Evolutionary conservation across 345 rosid species (phyloP).

Genomic region (thale cress (Arabidopsis thaliana)): TAIR10.1 NC_003070.9:29485001-29485500

Average conservation of each 20-base stretch:
- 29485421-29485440: no score
- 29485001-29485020: constrained; percentile 33
- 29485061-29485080: constrained; percentile 41
- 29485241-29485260: background rate
- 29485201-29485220: constrained; percentile 15
- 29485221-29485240: constrained; percentile 4
- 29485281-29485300: constrained; percentile 11
- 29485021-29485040: constrained; percentile 39
- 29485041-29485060: constrained; percentile 43
- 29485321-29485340: no score
- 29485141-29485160: constrained; percentile 43
- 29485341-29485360: no score
- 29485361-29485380: no score
- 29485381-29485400: no score
- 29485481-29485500: no score
- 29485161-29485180: constrained; percentile 45
- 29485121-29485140: constrained; percentile 38
- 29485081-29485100: constrained; percentile 27
- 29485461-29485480: no score
- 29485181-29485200: constrained; percentile 31
- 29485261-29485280: background rate
- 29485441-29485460: no score
- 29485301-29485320: background rate
- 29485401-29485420: no score
- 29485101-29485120: constrained; percentile 41